Evolutionary conservation across 495 filamentous ascomycete species (phyloP).

Genomic region (Acidiella bohemica): DNA sequence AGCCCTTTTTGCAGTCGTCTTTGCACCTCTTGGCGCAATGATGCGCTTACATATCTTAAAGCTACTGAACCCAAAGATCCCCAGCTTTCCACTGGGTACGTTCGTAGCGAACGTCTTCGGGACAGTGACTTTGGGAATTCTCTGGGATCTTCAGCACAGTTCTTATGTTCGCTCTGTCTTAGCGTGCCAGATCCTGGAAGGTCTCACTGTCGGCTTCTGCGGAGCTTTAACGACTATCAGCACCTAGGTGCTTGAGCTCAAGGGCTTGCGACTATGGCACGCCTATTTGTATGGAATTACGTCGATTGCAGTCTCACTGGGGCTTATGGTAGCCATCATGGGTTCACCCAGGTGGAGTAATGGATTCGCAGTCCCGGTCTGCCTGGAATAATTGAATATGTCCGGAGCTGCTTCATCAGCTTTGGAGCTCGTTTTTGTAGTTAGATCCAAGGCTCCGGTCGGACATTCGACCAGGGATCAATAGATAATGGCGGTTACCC

Average conservation of each 20-base stretch:
- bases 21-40: constrained; percentile 78
- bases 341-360: constrained; percentile 64
- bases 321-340: constrained; percentile 57
- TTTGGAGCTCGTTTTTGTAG: no score
- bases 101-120: constrained; percentile 71
- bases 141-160: constrained; percentile 56
- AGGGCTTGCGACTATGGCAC: constrained; percentile 48
- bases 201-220: constrained; percentile 79
- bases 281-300: constrained; percentile 59
- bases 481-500: no score
- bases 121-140: constrained; percentile 47
- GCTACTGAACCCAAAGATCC: no score
- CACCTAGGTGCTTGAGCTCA: constrained; percentile 75
- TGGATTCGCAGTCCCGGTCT: no score
- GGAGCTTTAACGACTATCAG: constrained; percentile 77
- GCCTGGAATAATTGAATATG: no score
- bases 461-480: no score
- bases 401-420: no score
- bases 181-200: constrained; percentile 67
- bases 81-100: constrained; percentile 87
- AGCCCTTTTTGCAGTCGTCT: constrained; percentile 62
- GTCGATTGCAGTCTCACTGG: constrained; percentile 51
- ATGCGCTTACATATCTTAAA: no score
- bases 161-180: constrained; percentile 25
- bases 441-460: no score